Base-by-base conservation (phyloP, 176 grass and related monocot genomes). In the Urochloa ruziziensis region DNA sequence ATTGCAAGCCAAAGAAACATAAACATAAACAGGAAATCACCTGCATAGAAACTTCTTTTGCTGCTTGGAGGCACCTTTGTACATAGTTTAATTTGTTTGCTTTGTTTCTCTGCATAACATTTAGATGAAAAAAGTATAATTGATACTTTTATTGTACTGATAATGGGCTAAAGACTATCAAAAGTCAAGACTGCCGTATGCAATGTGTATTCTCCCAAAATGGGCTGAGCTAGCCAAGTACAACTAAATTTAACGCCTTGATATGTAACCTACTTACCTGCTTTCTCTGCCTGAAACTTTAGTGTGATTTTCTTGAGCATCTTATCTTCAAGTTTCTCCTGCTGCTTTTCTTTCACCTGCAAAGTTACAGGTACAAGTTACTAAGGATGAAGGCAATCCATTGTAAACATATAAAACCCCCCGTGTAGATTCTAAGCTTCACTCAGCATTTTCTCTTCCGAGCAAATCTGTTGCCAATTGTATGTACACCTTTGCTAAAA, bases 11-110 rank as follows among this genome's bases (percentile, higher is more conserved):
- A 59, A 28, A 57, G 67, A 15, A 86, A 17, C 1, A 77, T 34
- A 82, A 82, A 65, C 1, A 33, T 43, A 63, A 64, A 66, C 27
- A 35, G 42, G 16, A 66, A 59, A 78, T 70, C 13, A 90, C 88
- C 83, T 83, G 79, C 88, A 16, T 39, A 88, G 28, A 84, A 88
- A 77, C 89, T 66, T 80, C 89, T 88, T 88, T 88, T 91, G 70
- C 82, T 88, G 77, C 56, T 84, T 19, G 80, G 84, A 81, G 89
- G 89, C 17, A 91, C 67, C 80, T 91, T 91, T 16, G 74, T 77
- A 70, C 85, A 88, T 10, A 91, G 34, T 84, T 91, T 91, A 74
- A 85, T 85, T 62, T 91, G 84, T 48, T 91, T 91, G 70, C 89
- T 88, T 39, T 81, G 75, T 85, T 62, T 91, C 67, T 77, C 89